A percentile compares a stretch with the other conserved stretches of the same genome.
Evolutionary conservation across 1,139 yeast genomes (phyloP).

Genomic region (Diutina pseudorugosa): DNA sequence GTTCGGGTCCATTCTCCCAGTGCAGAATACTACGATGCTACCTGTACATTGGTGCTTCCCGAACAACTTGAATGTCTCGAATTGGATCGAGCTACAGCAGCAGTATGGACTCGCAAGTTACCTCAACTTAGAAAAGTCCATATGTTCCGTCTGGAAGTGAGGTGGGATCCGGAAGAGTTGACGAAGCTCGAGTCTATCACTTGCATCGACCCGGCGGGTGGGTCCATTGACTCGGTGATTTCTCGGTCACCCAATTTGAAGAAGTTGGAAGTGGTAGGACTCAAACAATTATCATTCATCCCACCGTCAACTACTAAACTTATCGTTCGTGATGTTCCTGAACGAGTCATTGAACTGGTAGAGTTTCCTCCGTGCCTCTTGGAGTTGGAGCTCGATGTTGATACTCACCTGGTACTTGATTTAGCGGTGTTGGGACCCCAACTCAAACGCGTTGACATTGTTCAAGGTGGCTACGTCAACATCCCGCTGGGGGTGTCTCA

Average conservation of each 20-base stretch:
- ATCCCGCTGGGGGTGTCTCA: not conserved
- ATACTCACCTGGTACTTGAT: not conserved
- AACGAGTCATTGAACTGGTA: not conserved
- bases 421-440: not conserved
- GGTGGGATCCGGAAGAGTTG: not conserved
- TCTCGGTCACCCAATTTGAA: not conserved
- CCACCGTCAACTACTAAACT: not conserved
- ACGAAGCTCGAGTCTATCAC: not conserved
- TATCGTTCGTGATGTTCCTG: not conserved
- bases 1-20: not conserved
- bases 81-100: not conserved
- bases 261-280: not conserved
- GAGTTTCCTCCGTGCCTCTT: not conserved
- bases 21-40: not conserved
- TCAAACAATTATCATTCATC: not conserved
- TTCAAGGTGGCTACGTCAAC: not conserved
- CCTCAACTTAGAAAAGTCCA: not conserved
- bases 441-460: not conserved
- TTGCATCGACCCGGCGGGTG: not conserved
- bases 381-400: not conserved
- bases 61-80: not conserved
- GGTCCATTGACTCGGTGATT: not conserved
- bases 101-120: not conserved
- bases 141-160: not conserved
- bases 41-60: not conserved